phyloP scores from a whole-genome alignment of 139 green algal genomes.

The Chlorella sp. region DNA sequence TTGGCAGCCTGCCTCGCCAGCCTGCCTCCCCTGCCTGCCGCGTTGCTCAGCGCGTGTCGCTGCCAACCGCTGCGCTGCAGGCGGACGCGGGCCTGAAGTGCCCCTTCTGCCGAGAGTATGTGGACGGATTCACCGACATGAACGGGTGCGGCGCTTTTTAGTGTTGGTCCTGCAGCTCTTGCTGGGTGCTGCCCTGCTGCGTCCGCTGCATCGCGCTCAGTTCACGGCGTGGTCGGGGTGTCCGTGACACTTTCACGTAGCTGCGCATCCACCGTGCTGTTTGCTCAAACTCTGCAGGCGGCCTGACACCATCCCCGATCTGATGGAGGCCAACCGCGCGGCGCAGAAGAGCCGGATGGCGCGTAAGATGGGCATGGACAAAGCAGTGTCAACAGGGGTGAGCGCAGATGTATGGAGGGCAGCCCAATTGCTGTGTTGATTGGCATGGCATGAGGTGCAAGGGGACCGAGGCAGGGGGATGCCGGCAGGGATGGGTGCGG shows the following conservation, averaged over 20 bases:
- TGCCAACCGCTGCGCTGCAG: constrained; percentile 8
- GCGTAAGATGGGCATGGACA: neutral
- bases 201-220: neutral
- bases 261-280: neutral
- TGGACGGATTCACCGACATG: constrained; percentile 41
- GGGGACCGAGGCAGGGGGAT: too few species aligned
- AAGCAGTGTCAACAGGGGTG: constrained; percentile 2
- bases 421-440: too few species aligned
- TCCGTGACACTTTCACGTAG: too few species aligned
- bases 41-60: too few species aligned
- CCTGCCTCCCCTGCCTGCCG: too few species aligned
- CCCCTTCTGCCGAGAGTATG: constrained; percentile 42
- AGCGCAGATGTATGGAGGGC: too few species aligned
- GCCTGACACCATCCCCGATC: neutral
- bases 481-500: too few species aligned
- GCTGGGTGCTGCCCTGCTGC: neutral
- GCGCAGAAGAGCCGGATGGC: constrained; percentile 15
- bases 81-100: constrained; percentile 49
- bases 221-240: too few species aligned
- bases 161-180: neutral
- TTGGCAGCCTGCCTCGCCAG: too few species aligned
- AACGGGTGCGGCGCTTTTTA: constrained; percentile 6
- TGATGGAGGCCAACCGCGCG: constrained; percentile 29
- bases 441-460: too few species aligned
- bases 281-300: constrained; percentile 18